Percentiles rank a stretch among this genome's conserved stretches.
Evolutionary conservation across 2,329 filamentous ascomycete species (phyloP).

Genomic region (Fusarium sp.): DNA sequence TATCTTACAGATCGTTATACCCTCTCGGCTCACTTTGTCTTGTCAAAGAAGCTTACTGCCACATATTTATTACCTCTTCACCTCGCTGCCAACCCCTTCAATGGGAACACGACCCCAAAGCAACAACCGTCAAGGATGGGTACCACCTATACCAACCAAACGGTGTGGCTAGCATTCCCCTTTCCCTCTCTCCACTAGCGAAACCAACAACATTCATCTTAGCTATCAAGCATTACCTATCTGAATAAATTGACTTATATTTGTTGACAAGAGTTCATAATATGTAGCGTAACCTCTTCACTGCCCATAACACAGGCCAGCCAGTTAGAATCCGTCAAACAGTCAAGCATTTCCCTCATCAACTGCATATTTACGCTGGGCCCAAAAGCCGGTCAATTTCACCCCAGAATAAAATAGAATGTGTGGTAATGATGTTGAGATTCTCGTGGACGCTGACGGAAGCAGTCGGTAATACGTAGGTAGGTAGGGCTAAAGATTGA

Average conservation of each 20-base stretch:
- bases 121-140: background rate
- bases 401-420: constrained; percentile 31
- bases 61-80: constrained; percentile 24
- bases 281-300: constrained; percentile 8
- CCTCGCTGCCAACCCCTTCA: constrained; percentile 6
- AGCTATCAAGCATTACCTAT: background rate
- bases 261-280: background rate
- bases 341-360: constrained; percentile 11
- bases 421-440: constrained; percentile 39
- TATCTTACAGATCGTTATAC: constrained; percentile 19
- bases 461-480: constrained; percentile 43
- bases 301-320: constrained; percentile 25
- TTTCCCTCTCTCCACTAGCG: constrained; percentile 8
- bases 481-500: constrained; percentile 43
- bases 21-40: constrained; percentile 14
- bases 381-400: constrained; percentile 29
- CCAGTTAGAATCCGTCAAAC: constrained; percentile 14
- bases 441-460: constrained; percentile 41
- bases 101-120: background rate
- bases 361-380: constrained; percentile 2
- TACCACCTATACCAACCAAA: background rate
- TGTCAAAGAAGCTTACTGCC: constrained; percentile 13
- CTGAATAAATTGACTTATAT: constrained; percentile 2
- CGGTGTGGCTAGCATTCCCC: constrained; percentile 1
- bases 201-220: constrained; percentile 8